Evolutionary conservation across 164 flowering plant species (phyloP).

Genomic region (Macadamia tetraphylla): DNA sequence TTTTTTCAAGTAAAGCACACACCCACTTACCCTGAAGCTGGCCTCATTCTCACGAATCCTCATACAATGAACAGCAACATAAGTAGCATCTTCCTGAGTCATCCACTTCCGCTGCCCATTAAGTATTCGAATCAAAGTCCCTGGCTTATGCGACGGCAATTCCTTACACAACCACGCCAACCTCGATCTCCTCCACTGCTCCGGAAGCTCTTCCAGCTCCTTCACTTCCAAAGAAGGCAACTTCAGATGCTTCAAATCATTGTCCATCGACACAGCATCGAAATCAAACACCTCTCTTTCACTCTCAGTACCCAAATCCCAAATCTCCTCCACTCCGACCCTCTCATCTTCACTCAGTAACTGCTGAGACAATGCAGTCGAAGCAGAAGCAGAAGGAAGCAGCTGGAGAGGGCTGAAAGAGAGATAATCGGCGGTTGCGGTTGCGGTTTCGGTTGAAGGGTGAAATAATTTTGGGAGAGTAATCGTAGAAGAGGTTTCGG

Average conservation of each 20-base stretch:
- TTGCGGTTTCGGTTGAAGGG: neutral
- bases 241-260: slow-evolving; percentile 32
- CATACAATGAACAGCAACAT: slow-evolving; percentile 68
- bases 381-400: neutral
- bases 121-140: slow-evolving; percentile 44
- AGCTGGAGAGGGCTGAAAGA: neutral
- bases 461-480: neutral
- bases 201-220: slow-evolving; percentile 80
- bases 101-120: slow-evolving; percentile 85
- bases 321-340: slow-evolving; percentile 9
- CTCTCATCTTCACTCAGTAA: slow-evolving; percentile 12
- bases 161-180: slow-evolving; percentile 93
- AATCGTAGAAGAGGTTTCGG: neutral
- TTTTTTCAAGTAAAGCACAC: neutral
- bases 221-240: slow-evolving; percentile 48
- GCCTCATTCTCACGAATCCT: slow-evolving; percentile 80
- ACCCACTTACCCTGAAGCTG: slow-evolving; percentile 49
- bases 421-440: neutral
- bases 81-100: slow-evolving; percentile 68
- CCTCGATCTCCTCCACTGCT: slow-evolving; percentile 79
- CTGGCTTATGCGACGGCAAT: slow-evolving; percentile 62
- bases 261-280: slow-evolving; percentile 16
- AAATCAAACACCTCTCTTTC: slow-evolving; percentile 24
- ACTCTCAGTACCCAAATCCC: slow-evolving; percentile 7
- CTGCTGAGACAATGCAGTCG: slow-evolving; percentile 29